Base-by-base conservation (phyloP, 2,329 filamentous ascomycete genomes). In the Fusarium concolor region DNA sequence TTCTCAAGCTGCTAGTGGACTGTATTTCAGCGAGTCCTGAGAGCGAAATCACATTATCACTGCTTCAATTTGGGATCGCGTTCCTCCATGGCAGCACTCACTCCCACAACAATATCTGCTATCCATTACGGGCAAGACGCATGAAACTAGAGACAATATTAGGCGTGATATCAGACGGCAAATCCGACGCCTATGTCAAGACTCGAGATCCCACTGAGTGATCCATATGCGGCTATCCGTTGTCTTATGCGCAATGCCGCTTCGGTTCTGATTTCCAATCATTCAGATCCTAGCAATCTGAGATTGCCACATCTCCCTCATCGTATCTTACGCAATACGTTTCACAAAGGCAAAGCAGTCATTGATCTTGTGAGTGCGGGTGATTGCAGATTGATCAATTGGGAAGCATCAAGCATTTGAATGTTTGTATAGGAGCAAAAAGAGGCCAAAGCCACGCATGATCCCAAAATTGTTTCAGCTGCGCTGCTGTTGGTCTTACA, bases 341-440 rank as follows among this genome's bases (percentile, higher is more conserved):
- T 29, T 11, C 39, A 66, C 43, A 29, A 49, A 26, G 41, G 15
- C 11, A 14, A 59, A 24, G 31, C 31, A 65, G 41, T 43, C 35
- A 45, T 54, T 24, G 18, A 54, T 58, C 47, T 31, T 62, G 51
- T 69, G 51, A 39, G 35, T 26, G 4, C 51, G 65, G 65, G 15
- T 47, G 35, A 29, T 44, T 66, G 51, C 65, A 68, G 28, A 5
- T 29, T 28, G 22, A 47, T 50, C 35, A 43, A 20, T 10, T 14
- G 12, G 7, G 29, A 33, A 42, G 20, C 15, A 29, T 38, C 38
- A 22, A 43, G 7, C 10, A 15, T 33, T 8, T 12, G n/a, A 26
- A 43, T 37, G 43, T 54, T 53, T 60, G 33, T 20, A 33, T 10
- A 10, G 20, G 10, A 8, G 33, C 6, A 41, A 60, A 26, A 11